Percentiles rank a stretch among this genome's conserved stretches.
Evolutionary conservation across 192 early-diverging fungal genomes (phyloP).

Genomic region (Coemansia nantahalensis): DNA sequence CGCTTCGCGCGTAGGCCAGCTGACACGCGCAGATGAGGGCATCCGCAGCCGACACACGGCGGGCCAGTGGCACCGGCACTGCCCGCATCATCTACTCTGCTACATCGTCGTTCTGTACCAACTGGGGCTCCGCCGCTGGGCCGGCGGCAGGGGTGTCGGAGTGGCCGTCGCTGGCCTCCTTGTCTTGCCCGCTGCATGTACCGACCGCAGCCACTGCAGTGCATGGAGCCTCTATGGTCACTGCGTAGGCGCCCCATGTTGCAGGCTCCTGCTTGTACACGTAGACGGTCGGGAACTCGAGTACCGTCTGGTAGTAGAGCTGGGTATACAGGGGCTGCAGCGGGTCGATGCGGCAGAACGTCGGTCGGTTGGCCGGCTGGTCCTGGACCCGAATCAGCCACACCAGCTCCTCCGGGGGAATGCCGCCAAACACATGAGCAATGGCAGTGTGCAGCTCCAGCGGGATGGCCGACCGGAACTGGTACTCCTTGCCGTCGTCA

Average conservation of each 20-base stretch:
- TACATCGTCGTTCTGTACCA: no score
- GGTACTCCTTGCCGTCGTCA: slow-evolving; percentile 44
- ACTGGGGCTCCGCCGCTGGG: no score
- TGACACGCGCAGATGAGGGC: no score
- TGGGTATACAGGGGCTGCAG: slow-evolving; percentile 41
- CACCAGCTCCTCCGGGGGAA: neutral
- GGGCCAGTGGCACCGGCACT: no score
- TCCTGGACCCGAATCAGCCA: slow-evolving; percentile 29
- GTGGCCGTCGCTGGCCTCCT: no score
- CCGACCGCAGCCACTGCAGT: no score
- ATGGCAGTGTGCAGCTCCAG: slow-evolving; percentile 2
- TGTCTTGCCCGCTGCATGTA: no score
- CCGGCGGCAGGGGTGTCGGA: no score
- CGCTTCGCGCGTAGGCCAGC: no score
- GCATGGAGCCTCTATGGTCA: slow-evolving; percentile 10
- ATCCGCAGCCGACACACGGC: no score
- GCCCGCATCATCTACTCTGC: no score
- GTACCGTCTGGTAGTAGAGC: slow-evolving; percentile 50
- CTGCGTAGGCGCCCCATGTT: slow-evolving; percentile 4
- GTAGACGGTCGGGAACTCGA: slow-evolving; percentile 54
- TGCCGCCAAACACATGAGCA: slow-evolving; percentile 1
- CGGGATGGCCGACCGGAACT: slow-evolving; percentile 23
- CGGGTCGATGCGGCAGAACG: slow-evolving; percentile 38
- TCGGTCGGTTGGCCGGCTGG: slow-evolving; percentile 50
- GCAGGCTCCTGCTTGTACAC: slow-evolving; percentile 23